A percentile compares a stretch with the other conserved stretches of the same genome.
Evolutionary conservation across 2,329 filamentous ascomycete species (phyloP).

Genomic region (Apiospora pterosperma): DNA sequence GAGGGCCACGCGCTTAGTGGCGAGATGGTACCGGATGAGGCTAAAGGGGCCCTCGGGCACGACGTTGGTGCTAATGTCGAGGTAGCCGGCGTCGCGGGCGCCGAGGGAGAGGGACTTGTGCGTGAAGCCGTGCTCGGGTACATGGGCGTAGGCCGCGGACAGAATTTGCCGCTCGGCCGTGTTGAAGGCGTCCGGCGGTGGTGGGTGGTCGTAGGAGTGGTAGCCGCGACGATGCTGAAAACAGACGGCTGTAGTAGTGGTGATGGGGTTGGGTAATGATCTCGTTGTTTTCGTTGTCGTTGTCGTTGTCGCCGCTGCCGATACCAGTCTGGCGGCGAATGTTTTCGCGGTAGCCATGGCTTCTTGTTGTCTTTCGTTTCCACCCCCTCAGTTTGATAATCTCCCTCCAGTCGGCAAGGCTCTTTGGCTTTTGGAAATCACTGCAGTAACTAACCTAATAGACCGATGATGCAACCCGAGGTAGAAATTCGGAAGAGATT

Average conservation of each 20-base stretch:
- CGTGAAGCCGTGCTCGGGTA: slow-evolving; percentile 82
- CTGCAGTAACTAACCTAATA: neutral
- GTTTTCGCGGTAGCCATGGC: neutral
- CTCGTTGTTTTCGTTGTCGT: neutral
- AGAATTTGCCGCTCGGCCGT: slow-evolving; percentile 73
- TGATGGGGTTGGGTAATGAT: neutral
- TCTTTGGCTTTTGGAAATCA: neutral
- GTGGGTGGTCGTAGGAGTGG: slow-evolving; percentile 70
- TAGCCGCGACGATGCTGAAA: slow-evolving; percentile 40
- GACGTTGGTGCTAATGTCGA: slow-evolving; percentile 80
- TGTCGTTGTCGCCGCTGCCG: neutral
- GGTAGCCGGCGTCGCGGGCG: slow-evolving; percentile 79
- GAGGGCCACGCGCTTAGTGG: slow-evolving; percentile 62
- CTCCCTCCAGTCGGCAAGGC: neutral
- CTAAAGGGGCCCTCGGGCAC: slow-evolving; percentile 78
- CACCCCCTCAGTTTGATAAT: neutral
- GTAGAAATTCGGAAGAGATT: no score
- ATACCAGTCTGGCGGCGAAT: neutral
- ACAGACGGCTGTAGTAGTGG: slow-evolving; percentile 1
- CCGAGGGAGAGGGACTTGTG: slow-evolving; percentile 69
- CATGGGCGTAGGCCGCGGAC: slow-evolving; percentile 71
- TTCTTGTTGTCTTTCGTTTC: neutral
- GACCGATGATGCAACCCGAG: no score
- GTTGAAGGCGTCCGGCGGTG: slow-evolving; percentile 59
- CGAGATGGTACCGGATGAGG: slow-evolving; percentile 75